Percentiles rank a stretch among this genome's conserved stretches.
Conservation (phyloP, 441 rosid species). For the Euphorbia celastroides region DNA sequence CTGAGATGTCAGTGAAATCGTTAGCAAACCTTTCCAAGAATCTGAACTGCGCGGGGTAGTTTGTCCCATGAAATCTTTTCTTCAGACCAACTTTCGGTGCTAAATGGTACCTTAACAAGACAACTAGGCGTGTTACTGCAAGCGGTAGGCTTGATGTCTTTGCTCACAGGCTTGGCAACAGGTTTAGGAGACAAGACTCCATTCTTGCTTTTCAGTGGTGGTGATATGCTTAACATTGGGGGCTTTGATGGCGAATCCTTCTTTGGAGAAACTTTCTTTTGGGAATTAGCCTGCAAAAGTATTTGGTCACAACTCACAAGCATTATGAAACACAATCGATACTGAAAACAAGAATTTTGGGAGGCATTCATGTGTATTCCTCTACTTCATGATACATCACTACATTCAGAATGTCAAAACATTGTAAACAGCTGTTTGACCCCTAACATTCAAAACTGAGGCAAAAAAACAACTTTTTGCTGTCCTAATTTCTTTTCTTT, state of each 20-base stretch:
- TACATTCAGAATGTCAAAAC: too few relatives aligned
- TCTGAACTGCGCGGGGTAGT: slow-evolving; percentile 30
- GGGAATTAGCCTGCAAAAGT: slow-evolving; percentile 21
- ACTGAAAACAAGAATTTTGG: too few relatives aligned
- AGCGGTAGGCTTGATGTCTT: slow-evolving; percentile 21
- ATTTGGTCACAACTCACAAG: neutral
- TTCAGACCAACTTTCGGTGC: slow-evolving; percentile 29
- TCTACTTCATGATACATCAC: too few relatives aligned
- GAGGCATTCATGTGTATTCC: too few relatives aligned
- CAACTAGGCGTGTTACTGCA: slow-evolving; percentile 19
- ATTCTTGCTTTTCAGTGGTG: slow-evolving; percentile 24
- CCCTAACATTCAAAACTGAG: too few relatives aligned
- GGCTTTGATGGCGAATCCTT: slow-evolving; percentile 22
- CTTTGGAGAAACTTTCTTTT: slow-evolving; percentile 31
- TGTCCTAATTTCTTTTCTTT: too few relatives aligned
- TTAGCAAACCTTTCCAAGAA: slow-evolving; percentile 35
- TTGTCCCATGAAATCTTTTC: slow-evolving; percentile 30
- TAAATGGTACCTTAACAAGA: slow-evolving; percentile 26
- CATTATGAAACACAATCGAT: neutral
- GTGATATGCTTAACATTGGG: slow-evolving; percentile 22
- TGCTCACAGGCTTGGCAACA: slow-evolving; percentile 21
- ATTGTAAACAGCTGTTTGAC: too few relatives aligned
- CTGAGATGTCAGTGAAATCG: slow-evolving; percentile 8
- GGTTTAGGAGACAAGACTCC: too few relatives aligned
- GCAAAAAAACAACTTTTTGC: too few relatives aligned